Base-by-base conservation (phyloP, 2,329 filamentous ascomycete genomes). In the Fusarium pseudonygamai region DNA sequence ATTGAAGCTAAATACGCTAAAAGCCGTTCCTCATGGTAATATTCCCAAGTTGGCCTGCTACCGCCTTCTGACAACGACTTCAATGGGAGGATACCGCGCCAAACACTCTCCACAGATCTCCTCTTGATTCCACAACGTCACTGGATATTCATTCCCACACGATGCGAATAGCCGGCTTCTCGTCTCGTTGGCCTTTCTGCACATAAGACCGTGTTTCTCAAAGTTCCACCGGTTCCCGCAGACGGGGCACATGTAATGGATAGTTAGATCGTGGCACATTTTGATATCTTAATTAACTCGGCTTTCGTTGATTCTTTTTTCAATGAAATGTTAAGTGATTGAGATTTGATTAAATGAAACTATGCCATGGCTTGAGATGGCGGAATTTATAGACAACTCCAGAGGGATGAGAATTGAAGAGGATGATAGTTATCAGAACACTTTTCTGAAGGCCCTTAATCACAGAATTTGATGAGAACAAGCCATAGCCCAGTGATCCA, bases 221-320 rank as follows among this genome's bases (percentile, higher is more conserved):
- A 55, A 68, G 15, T 68, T 49, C 30, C 47, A 47, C 2, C 65
- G 39, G 3, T 32, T 28, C 7, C 12, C 15, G 42, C 65, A 68
- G 14, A n/a, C 5, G 2, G 16, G 5, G 22, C 65, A 68, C 47
- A 68, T 63, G 28, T 68, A 68, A 6, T 68, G 65, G 3, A 68
- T 68, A 0, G 47, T 68, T 4, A 68, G 26, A 26, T 68, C 47
- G 16, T 68, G 49, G 22, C 65, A 68, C 65, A 68, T 68, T 6
- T 11, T 1, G 16, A 18, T 2, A 16, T 14, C 7, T 7, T 3
- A 0, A 18, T 10, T 14, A 14, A 13, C 5, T 16, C 9, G 18
- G 11, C 2, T 34, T n/a, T 26, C 6, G 9, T 36, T 26, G 4
- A 6, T 37, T 2, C 15, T n/a, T 12, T 24, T 6, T 7, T 15